Base-by-base conservation (phyloP, 306 rosid genomes). In the Carpinus viminea region DNA sequence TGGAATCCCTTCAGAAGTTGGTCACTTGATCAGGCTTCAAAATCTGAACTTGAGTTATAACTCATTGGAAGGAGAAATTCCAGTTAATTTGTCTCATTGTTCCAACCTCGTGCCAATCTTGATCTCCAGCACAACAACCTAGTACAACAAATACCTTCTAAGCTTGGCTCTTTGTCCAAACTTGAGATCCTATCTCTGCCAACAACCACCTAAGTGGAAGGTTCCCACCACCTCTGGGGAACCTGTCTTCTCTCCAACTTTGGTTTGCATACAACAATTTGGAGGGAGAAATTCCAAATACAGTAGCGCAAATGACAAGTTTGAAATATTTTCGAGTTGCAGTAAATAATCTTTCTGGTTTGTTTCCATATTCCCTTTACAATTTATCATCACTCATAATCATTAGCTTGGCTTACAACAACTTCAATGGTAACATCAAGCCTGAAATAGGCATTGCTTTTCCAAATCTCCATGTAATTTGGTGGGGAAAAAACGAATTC, bases 281-380 rank as follows among this genome's bases (percentile, higher is more conserved):
- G 26, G 50, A 34, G 21, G 72, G 72, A 66, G 68, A 61, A 61
- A 28, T 61, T 28, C 68, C 68, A 61, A 15, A 61, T 61, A 61
- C 68, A 34, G 5, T 66, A 38, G 20, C 72, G 15, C 15, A 66
- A 5, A 66, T 66, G 72, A 66, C 5, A 38, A 66, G 15, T 7
- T 17, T 38, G 50, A 8, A 2, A 18, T 0, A 0, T 66, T 38
- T 66, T 16, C 0, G 0, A 6, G 21, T 66, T 0, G 72, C 0
- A 4, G 0, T 6, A 0, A 66, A 66, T 66, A 3, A 36, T 16
- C 7, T 66, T 36, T 66, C 47, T 0, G 72, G 72, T 66, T 26
- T 7, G 72, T 41, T 38, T 66, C 72, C 72, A 34, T 1, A 50
- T 17, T 66, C 48, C 50, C 72, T 66, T 16, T 41, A 8, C 26